A percentile compares a stretch with the other conserved stretches of the same genome.
Conservation (phyloP, 768 basidiomycete genomes). For the Neoboletus magnificus region DNA sequence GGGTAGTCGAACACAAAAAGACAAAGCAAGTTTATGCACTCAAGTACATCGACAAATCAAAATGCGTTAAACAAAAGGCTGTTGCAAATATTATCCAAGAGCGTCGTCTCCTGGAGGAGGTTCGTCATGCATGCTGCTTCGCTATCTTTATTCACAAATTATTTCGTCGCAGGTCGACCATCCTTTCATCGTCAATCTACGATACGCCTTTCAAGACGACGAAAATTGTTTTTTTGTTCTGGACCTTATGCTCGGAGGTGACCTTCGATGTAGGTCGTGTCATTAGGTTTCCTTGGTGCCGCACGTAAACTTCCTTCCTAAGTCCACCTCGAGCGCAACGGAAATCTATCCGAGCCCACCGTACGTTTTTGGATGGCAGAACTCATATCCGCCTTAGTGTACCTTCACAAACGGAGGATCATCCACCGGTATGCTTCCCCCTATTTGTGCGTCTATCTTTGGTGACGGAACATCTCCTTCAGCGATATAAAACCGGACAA, state of each 20-base stretch:
- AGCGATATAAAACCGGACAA: constrained; percentile 98
- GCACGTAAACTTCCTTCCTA: constrained; percentile 1
- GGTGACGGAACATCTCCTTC: constrained; percentile 12
- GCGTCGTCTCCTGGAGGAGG: constrained; percentile 89
- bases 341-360: constrained; percentile 60
- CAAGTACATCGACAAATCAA: constrained; percentile 97
- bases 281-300: background rate
- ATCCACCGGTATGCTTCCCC: constrained; percentile 75
- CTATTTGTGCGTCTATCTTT: background rate
- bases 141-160: constrained; percentile 8
- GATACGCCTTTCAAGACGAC: constrained; percentile 97
- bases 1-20: constrained; percentile 95
- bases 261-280: constrained; percentile 73
- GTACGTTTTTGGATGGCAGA: constrained; percentile 91
- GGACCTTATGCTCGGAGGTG: constrained; percentile 95
- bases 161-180: constrained; percentile 65
- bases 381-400: constrained; percentile 77
- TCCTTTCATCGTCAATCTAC: constrained; percentile 83
- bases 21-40: constrained; percentile 90
- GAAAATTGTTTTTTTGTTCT: constrained; percentile 97
- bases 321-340: constrained; percentile 85
- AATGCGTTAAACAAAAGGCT: constrained; percentile 87
- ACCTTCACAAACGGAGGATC: constrained; percentile 88
- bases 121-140: constrained; percentile 27
- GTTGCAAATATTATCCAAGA: constrained; percentile 94